phyloP scores from a whole-genome alignment of 2,329 filamentous ascomycete species.

The Fusarium verrucosum region DNA sequence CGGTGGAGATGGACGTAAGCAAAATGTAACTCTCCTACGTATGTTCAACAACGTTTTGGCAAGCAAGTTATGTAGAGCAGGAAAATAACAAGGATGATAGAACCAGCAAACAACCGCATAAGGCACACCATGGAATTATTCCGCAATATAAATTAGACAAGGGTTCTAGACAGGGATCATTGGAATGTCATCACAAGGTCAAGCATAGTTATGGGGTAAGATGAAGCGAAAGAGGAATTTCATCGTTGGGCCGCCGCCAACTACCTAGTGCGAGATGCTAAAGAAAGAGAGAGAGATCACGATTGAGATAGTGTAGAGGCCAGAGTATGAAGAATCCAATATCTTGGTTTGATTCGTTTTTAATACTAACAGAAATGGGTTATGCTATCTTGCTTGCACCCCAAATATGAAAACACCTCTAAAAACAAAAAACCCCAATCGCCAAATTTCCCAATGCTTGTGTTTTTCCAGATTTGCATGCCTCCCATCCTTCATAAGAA shows the following conservation, averaged over 20 bases:
- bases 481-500: slow-evolving; percentile 10
- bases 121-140: slow-evolving; percentile 3
- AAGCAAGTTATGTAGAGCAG: background rate
- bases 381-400: slow-evolving; percentile 4
- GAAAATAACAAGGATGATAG: too few species aligned
- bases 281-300: background rate
- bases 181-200: slow-evolving; percentile 26
- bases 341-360: slow-evolving; percentile 26
- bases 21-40: slow-evolving; percentile 4
- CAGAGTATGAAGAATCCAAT: slow-evolving; percentile 3
- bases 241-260: background rate
- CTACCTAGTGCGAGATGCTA: too few species aligned
- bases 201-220: slow-evolving; percentile 29
- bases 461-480: slow-evolving; percentile 10
- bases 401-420: slow-evolving; percentile 11
- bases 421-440: slow-evolving; percentile 19
- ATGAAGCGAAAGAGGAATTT: slow-evolving; percentile 12
- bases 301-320: background rate
- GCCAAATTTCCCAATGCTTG: slow-evolving; percentile 26
- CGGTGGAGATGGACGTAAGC: slow-evolving; percentile 21
- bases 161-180: slow-evolving; percentile 15
- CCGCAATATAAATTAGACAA: slow-evolving; percentile 19
- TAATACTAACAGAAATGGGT: slow-evolving; percentile 1
- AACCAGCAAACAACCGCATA: background rate
- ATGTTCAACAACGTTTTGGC: background rate